Evolutionary conservation across 1,284 basidiomycete species (phyloP), one percentile per base, ranked within the genome.

Genomic region (Pseudozyma sp.): DNA sequence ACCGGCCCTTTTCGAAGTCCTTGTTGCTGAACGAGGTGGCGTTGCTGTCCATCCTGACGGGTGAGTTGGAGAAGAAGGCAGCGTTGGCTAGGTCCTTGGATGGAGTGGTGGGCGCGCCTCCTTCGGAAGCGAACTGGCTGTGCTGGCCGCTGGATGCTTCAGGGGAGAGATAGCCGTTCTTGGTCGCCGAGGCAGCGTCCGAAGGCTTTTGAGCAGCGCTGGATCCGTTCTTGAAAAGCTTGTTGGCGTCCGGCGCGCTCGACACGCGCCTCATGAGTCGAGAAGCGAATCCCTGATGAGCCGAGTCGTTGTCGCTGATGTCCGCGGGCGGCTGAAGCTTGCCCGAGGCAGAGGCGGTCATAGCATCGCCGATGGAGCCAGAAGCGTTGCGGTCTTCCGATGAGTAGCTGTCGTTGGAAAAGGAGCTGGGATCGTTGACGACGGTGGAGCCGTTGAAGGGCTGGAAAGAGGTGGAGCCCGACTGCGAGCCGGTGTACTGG

Each of bases 161-260:
- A 84, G 83, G 14, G 87, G 85, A 54, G 87, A 78, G 79, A 49
- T 65, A 68, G 58, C 62, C 66, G 52, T 70, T 69, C 45, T 55
- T 63, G 31, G 58, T 61, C 34, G 61, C 31, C 13, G 50, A 8
- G 33, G 44, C 30, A 33, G 40, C 48, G 11, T 68, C 67, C 46
- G 30, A 56, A 17, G 33, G 40, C 43, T 66, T 61, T 30, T 52
- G 60, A 11, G 55, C 45, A 7, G 44, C 59, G 19, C 60, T 54
- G 34, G 68, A 66, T 31, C 55, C 67, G 49, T 79, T 77, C 49
- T 88, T 87, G 84, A 96, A 94, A 19, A 97, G 87, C 44, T 91
- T 92, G 85, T 98, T 99, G 49, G 94, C 91, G 84, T 98, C 98
- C 2, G 96, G 96, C 2, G 95, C 95, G 24, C 94, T 97, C 1